These are phyloP conservation scores for Cicer bijugum DNA, from an alignment of 306 rosid genomes.

Conservation along the genomic window DNA sequence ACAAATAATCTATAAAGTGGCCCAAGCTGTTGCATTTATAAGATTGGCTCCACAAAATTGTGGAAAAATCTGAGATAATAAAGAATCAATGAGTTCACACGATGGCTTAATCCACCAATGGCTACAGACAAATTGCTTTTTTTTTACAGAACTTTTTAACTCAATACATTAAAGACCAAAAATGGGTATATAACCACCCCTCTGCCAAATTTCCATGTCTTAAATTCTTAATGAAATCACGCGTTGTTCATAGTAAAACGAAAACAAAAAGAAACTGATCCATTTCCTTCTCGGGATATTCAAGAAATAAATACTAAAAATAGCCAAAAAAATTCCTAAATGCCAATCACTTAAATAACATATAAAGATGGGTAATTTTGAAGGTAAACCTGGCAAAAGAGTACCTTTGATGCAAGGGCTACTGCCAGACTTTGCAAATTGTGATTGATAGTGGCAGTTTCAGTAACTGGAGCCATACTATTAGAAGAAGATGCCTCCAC, in stretches of 20 bases:
- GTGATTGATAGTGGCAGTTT: conserved; percentile 59
- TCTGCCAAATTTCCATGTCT: background rate
- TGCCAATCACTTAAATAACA: conserved; percentile 9
- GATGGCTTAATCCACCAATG: conserved; percentile 14
- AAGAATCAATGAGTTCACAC: background rate
- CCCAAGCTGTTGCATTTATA: conserved; percentile 12
- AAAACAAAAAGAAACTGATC: background rate
- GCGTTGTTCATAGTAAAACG: background rate
- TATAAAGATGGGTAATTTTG: conserved; percentile 12
- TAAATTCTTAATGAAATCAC: background rate
- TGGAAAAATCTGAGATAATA: conserved; percentile 1
- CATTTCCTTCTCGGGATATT: conserved; percentile 10
- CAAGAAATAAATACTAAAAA: conserved; percentile 28
- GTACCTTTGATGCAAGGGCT: conserved; percentile 68
- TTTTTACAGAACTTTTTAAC: conserved; percentile 6
- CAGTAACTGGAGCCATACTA: conserved; percentile 53
- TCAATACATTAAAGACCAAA: conserved; percentile 14
- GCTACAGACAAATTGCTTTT: conserved; percentile 11
- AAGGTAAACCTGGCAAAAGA: conserved; percentile 33
- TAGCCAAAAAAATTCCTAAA: conserved; percentile 34
- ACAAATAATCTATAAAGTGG: conserved; percentile 30
- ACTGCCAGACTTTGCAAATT: conserved; percentile 57
- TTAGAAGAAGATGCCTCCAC: conserved; percentile 61
- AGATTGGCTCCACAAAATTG: conserved; percentile 6
- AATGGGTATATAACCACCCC: conserved; percentile 14